phyloP scores from a whole-genome alignment of 768 basidiomycete genomes.

The Mycena kentingensis region DNA sequence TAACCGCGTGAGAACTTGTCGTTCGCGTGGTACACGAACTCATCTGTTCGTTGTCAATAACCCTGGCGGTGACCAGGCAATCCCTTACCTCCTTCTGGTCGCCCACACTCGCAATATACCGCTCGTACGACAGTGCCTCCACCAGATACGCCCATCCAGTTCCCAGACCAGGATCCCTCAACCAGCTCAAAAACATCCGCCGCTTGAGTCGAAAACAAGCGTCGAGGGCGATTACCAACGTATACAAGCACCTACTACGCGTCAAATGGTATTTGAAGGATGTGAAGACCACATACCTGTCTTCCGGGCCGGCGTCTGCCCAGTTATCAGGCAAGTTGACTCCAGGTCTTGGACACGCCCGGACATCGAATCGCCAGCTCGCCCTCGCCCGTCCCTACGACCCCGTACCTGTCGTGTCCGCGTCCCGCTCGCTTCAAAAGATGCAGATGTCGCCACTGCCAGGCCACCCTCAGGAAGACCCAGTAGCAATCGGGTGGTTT shows the following conservation, averaged over 20 bases:
- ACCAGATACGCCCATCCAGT: conserved; percentile 6
- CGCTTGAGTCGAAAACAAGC: conserved; percentile 5
- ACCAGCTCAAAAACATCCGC: neutral
- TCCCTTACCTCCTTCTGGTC: conserved; percentile 19
- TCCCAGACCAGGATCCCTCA: conserved; percentile 1
- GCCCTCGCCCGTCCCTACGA: conserved; percentile 6
- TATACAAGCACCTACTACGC: neutral
- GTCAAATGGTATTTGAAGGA: neutral
- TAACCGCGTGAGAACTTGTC: conserved; percentile 11
- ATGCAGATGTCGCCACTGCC: conserved; percentile 3
- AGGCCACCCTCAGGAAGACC: conserved; percentile 1
- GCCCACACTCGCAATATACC: conserved; percentile 3
- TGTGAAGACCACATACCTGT: too few species aligned
- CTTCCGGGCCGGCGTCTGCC: neutral
- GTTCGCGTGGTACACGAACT: too few species aligned
- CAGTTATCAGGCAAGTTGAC: conserved; percentile 20
- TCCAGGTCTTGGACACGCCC: conserved; percentile 22
- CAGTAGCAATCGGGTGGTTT: conserved; percentile 3
- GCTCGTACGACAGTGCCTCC: neutral
- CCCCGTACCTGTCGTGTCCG: neutral
- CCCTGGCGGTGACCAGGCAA: too few species aligned
- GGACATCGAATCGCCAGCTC: conserved; percentile 20
- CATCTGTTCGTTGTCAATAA: too few species aligned
- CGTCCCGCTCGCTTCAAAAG: conserved; percentile 9
- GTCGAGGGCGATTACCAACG: neutral